A percentile compares a stretch with the other conserved stretches of the same genome.
Conservation (phyloP, 139 green algal genomes). For the Picochlorum sp. region DNA sequence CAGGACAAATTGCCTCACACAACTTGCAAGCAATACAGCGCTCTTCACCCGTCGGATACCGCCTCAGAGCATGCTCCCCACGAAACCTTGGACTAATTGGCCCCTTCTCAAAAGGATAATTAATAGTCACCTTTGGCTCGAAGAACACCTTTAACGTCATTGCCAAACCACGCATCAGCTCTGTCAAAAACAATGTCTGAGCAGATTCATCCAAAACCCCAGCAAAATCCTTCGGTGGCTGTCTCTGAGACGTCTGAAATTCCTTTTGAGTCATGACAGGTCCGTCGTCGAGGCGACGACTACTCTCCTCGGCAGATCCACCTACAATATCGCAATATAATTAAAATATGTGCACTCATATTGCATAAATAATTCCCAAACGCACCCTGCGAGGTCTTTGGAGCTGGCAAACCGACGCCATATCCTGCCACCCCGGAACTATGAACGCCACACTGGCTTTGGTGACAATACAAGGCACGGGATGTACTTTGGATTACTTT, state of each 20-base stretch:
- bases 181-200: constrained; percentile 94
- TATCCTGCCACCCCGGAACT: too few species aligned
- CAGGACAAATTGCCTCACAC: constrained; percentile 83
- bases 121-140: constrained; percentile 95
- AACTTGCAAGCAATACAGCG: constrained; percentile 99
- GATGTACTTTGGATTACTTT: too few species aligned
- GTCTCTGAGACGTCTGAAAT: constrained; percentile 20
- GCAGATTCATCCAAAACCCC: constrained; percentile 83
- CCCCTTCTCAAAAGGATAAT: constrained; percentile 99
- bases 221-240: constrained; percentile 35
- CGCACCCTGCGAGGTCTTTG: too few species aligned
- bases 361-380: too few species aligned
- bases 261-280: constrained; percentile 19
- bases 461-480: too few species aligned
- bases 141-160: constrained; percentile 95
- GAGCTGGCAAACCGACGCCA: too few species aligned
- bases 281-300: constrained; percentile 1
- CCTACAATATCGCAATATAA: too few species aligned
- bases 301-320: background rate
- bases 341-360: too few species aligned
- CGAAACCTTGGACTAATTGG: constrained; percentile 88
- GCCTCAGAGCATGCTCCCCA: constrained; percentile 94
- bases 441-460: too few species aligned
- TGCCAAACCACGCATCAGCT: constrained; percentile 81
- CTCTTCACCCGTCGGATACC: constrained; percentile 97